These are phyloP conservation scores for Bacterosira constricta DNA, from an alignment of 108 stramenopile species.

Conservation along the genomic window DNA sequence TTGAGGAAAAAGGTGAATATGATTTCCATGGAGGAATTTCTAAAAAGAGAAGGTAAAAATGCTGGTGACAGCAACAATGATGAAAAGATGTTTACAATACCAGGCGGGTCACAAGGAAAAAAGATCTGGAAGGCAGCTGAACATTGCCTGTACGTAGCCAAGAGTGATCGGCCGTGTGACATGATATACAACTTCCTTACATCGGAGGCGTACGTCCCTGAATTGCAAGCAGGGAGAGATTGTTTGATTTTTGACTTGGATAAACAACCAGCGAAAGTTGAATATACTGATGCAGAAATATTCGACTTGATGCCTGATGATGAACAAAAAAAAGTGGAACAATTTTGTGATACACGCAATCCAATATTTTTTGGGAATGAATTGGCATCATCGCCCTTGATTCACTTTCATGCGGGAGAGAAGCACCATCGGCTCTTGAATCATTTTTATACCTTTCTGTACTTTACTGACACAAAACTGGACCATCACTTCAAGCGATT, in stretches of 20 bases:
- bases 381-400: conserved; percentile 23
- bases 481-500: conserved; percentile 82
- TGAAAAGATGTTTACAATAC: conserved; percentile 11
- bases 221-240: conserved; percentile 44
- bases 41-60: conserved; percentile 38
- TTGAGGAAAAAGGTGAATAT: conserved; percentile 50
- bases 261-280: neutral
- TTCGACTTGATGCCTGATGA: conserved; percentile 1
- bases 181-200: conserved; percentile 28
- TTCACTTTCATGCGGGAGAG: conserved; percentile 72
- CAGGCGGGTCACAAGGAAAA: conserved; percentile 11
- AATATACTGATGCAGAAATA: neutral
- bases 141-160: conserved; percentile 22
- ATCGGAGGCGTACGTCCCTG: conserved; percentile 20
- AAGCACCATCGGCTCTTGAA: conserved; percentile 72
- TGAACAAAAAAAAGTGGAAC: conserved; percentile 12
- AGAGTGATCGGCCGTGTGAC: conserved; percentile 32
- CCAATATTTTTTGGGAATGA: conserved; percentile 30
- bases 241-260: conserved; percentile 71
- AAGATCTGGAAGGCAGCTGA: conserved; percentile 10
- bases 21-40: conserved; percentile 68
- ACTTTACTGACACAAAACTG: conserved; percentile 72
- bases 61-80: neutral
- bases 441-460: conserved; percentile 82
- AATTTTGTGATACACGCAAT: conserved; percentile 42